Conservation (phyloP, 2,329 filamentous ascomycete species). For the Cytospora paraplurivora region DNA sequence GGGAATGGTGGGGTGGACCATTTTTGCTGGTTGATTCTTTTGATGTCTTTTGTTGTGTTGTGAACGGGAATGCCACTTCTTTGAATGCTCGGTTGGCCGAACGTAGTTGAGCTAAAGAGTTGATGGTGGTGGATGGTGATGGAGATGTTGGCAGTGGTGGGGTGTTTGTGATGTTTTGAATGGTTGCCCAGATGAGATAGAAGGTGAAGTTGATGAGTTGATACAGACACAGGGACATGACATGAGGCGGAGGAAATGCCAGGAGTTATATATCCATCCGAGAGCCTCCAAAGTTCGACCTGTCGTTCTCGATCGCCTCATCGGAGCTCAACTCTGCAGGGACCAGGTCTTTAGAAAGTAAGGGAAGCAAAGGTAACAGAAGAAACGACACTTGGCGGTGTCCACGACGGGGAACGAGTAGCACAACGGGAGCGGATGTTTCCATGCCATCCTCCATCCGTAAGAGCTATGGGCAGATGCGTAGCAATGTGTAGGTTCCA, state of each 20-base stretch:
- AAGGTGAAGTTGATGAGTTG: conserved; percentile 9
- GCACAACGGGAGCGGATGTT: conserved; percentile 23
- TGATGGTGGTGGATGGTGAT: background rate
- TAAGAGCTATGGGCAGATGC: conserved; percentile 17
- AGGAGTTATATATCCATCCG: conserved; percentile 25
- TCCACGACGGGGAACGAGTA: conserved; percentile 16
- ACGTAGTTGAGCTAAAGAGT: background rate
- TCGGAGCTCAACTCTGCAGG: conserved; percentile 20
- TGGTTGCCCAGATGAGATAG: conserved; percentile 5
- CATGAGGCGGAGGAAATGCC: conserved; percentile 16
- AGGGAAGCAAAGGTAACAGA: background rate
- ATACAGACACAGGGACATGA: conserved; percentile 9
- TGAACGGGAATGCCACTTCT: background rate
- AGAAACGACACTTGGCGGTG: conserved; percentile 10
- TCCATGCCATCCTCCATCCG: conserved; percentile 5
- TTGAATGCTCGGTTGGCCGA: background rate
- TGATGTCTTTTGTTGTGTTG: background rate
- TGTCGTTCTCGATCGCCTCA: conserved; percentile 2
- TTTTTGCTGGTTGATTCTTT: conserved; percentile 9
- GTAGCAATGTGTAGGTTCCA: conserved; percentile 18
- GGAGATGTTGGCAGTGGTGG: background rate
- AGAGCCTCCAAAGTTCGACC: background rate
- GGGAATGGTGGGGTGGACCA: conserved; percentile 28
- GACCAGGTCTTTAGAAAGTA: conserved; percentile 17
- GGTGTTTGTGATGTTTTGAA: background rate